A percentile compares a stretch with the other conserved stretches of the same genome.
These are phyloP conservation scores for Trametes versicolor DNA, from an alignment of 1,284 basidiomycete species.

Conservation along the genomic window DNA sequence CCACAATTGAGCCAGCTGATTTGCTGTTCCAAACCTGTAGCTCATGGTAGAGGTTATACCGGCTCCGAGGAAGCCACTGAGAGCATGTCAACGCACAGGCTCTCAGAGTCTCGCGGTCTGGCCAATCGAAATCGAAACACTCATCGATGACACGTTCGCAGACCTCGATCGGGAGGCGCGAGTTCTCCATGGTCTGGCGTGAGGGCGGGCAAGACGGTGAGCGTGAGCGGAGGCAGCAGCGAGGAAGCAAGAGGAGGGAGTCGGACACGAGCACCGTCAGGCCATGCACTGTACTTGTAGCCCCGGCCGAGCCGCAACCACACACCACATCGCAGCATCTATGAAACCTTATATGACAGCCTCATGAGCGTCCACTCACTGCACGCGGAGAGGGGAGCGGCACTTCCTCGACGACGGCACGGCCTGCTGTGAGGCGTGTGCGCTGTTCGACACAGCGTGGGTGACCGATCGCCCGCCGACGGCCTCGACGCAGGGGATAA, in stretches of 20 bases:
- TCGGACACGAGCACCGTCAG: not conserved
- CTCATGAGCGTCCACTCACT: too few relatives aligned
- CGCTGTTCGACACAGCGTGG: too few relatives aligned
- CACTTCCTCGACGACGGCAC: too few relatives aligned
- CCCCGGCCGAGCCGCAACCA: not conserved
- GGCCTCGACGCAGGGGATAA: too few relatives aligned
- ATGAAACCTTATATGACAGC: not conserved
- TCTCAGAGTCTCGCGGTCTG: too few relatives aligned
- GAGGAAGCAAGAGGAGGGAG: not conserved
- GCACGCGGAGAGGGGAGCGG: too few relatives aligned
- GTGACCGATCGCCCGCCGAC: too few relatives aligned
- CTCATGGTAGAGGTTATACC: not conserved
- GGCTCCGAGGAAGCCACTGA: not conserved
- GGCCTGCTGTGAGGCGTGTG: too few relatives aligned
- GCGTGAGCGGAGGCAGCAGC: not conserved
- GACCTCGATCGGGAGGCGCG: not conserved
- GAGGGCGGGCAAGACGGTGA: not conserved
- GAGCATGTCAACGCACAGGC: too few relatives aligned
- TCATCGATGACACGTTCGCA: too few relatives aligned
- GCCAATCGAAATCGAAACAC: too few relatives aligned
- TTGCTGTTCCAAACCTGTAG: not conserved
- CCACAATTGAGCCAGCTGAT: not conserved
- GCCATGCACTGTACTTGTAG: not conserved
- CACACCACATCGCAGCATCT: not conserved
- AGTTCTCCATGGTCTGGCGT: not conserved